Evolutionary conservation across 202 grass and related monocot species (phyloP).

Genomic region (Digitaria exilis): DNA sequence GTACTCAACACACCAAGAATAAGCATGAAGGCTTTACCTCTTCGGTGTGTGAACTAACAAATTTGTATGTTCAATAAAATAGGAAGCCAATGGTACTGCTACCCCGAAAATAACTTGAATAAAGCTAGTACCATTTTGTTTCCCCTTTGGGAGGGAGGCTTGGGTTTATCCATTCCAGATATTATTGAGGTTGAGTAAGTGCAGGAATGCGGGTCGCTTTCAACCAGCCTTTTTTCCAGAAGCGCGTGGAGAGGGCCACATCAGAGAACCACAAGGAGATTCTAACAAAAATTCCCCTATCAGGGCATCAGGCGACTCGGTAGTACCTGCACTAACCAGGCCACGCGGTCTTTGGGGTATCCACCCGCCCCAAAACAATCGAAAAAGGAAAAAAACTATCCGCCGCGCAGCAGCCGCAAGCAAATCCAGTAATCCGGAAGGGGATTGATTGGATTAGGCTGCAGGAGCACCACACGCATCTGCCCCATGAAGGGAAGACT

Average conservation of each 20-base stretch:
- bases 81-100: background rate
- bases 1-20: background rate
- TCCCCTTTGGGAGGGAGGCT: background rate
- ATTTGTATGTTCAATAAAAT: background rate
- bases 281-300: background rate
- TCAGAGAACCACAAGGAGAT: background rate
- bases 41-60: background rate
- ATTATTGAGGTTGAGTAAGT: background rate
- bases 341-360: background rate
- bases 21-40: background rate
- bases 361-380: background rate
- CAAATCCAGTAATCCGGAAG: background rate
- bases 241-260: conserved; percentile 11
- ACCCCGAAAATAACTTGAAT: background rate
- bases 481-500: background rate
- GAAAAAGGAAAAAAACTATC: background rate
- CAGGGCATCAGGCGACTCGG: background rate
- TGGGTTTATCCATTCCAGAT: background rate
- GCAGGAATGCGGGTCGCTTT: conserved; percentile 13
- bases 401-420: background rate
- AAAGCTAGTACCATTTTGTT: background rate
- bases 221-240: conserved; percentile 22
- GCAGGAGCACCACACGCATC: background rate
- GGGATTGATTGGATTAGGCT: background rate
- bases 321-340: background rate